These are phyloP conservation scores for Xylaria telfairii DNA, from an alignment of 495 filamentous ascomycete genomes.

Conservation along the genomic window DNA sequence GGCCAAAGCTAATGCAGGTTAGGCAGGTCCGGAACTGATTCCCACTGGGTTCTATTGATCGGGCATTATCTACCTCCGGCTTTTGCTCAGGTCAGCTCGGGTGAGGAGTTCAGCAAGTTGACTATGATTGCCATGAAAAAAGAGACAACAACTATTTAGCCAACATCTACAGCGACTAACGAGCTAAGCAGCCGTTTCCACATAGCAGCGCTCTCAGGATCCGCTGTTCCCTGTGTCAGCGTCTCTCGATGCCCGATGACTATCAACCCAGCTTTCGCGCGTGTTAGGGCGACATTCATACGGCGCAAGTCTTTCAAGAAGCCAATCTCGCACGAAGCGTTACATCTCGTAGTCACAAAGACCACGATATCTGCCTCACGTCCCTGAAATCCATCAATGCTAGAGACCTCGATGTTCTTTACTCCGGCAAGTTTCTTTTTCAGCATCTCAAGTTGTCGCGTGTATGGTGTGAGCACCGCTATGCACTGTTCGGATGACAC, in stretches of 20 bases:
- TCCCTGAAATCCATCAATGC: constrained; percentile 60
- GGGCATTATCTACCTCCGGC: too few species aligned
- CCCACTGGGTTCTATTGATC: background rate
- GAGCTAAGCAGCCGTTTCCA: constrained; percentile 26
- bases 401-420: constrained; percentile 45
- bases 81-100: too few species aligned
- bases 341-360: constrained; percentile 56
- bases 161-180: background rate
- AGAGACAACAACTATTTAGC: too few species aligned
- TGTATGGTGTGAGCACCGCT: constrained; percentile 56
- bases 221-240: constrained; percentile 35
- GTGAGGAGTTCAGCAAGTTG: too few species aligned
- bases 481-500: constrained; percentile 34
- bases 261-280: constrained; percentile 51
- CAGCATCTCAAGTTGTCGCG: constrained; percentile 48
- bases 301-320: constrained; percentile 58
- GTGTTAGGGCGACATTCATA: constrained; percentile 59
- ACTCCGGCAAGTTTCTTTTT: constrained; percentile 35
- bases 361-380: constrained; percentile 59
- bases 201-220: constrained; percentile 30
- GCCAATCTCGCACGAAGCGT: constrained; percentile 52
- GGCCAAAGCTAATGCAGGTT: background rate
- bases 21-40: background rate
- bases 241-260: constrained; percentile 53
- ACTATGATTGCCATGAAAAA: too few species aligned